Evolutionary conservation across 2,329 filamentous ascomycete species (phyloP).

Genomic region (Cordyceps cicadae): DNA sequence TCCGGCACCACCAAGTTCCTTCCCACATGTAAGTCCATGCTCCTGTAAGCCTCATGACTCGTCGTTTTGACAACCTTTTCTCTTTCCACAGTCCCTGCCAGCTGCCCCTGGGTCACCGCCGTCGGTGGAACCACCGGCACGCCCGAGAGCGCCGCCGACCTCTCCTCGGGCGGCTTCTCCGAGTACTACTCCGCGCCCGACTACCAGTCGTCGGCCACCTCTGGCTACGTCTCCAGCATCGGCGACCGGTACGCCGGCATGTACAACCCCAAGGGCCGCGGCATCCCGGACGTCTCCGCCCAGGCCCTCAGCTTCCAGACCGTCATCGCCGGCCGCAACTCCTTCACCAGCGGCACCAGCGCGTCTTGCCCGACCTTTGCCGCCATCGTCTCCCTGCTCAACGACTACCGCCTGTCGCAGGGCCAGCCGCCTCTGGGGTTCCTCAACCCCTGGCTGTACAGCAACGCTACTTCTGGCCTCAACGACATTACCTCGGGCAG

Average conservation of each 20-base stretch:
- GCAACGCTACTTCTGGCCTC: conserved; percentile 14
- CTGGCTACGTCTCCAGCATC: neutral
- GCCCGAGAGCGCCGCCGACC: neutral
- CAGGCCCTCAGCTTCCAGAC: neutral
- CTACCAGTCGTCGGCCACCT: neutral
- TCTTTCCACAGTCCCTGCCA: neutral
- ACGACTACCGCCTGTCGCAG: conserved; percentile 31
- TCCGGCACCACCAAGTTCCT: neutral
- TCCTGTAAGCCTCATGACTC: neutral
- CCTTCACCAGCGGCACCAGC: conserved; percentile 16
- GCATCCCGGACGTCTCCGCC: conserved; percentile 6
- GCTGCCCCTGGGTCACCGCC: conserved; percentile 9
- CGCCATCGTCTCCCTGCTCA: conserved; percentile 33
- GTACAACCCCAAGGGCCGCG: conserved; percentile 9
- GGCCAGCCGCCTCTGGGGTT: conserved; percentile 33
- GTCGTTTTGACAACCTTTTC: neutral
- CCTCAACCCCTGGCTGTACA: conserved; percentile 35
- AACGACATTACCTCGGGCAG: conserved; percentile 16
- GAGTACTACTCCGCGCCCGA: neutral
- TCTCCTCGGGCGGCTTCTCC: conserved; percentile 7
- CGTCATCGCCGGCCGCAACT: neutral
- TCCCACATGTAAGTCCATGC: neutral
- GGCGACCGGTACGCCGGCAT: neutral
- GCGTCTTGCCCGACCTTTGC: conserved; percentile 34
- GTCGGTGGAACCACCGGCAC: conserved; percentile 6